Base-by-base conservation (phyloP, 805 yeast genomes). In the Saccharomycopsis amapae region DNA sequence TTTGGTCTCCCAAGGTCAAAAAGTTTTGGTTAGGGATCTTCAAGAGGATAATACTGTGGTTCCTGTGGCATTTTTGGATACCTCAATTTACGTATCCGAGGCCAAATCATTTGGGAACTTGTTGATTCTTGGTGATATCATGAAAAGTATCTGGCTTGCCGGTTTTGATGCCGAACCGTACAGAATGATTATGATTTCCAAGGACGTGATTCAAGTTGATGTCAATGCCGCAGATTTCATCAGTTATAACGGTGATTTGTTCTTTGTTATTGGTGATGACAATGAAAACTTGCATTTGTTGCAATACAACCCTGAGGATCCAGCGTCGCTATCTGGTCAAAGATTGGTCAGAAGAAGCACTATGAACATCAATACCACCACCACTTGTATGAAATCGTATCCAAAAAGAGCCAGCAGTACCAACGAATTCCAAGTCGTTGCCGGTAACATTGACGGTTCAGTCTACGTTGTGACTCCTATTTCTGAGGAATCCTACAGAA, bases 111-210 rank as follows among this genome's bases (percentile, higher is more conserved):
- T 87, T 59, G 89, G 94, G 33, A 86, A 89, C 60, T 65, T 90
- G 56, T 60, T 90, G n/a, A 56, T 88, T 1, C 63, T 88, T 15
- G 95, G 95, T 17, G 98, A 93, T 62, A 68, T 85, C 0, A 70
- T 79, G 62, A 82, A 85, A 55, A 77, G 88, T 54, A 69, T 86
- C 3, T 79, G 88, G 68, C 69, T 93, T 46, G 79, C 81, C 24
- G 97, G 97, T 1, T 89, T 88, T 64, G 95, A 88, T 61, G 90
- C 94, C 2, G 96, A 90, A 56, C 99, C 99, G 1, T 89, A 85
- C 60, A 68, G 96, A 53, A 79, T 90, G 80, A 69, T 87, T 15
- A 62, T 74, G 47, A 62, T 93, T 42, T 89, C 95, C 6, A 85
- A 82, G 58, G 95, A 89, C 59, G 69, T 75, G 18, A 71, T 75